phyloP scores from a whole-genome alignment of 371 early-diverging fungal species.

The Sporodiniella umbellata region DNA sequence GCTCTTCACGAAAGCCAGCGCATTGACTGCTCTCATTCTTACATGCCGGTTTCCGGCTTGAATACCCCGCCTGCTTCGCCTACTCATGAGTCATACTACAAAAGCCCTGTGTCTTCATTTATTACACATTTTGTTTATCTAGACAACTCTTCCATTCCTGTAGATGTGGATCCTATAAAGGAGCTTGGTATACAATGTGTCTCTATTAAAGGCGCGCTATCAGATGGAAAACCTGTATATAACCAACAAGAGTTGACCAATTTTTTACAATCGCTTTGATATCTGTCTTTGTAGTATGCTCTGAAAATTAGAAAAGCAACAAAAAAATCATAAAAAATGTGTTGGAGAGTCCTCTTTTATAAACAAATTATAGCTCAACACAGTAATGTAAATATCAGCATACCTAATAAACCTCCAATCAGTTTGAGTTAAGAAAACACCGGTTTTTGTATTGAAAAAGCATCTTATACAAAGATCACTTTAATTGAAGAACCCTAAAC shows the following conservation, averaged over 20 bases:
- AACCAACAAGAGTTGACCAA: not conserved
- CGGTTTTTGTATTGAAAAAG: too few species aligned
- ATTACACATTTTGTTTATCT: conserved; percentile 70
- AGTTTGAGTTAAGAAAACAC: too few species aligned
- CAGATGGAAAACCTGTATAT: conserved; percentile 22
- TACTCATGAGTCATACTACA: conserved; percentile 29
- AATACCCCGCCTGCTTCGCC: conserved; percentile 17
- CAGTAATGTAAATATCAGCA: too few species aligned
- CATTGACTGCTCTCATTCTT: conserved; percentile 44
- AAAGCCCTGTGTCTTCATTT: conserved; percentile 51
- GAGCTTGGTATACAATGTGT: conserved; percentile 64
- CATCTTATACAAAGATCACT: too few species aligned
- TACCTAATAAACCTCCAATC: too few species aligned
- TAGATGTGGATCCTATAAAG: conserved; percentile 59
- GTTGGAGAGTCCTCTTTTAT: too few species aligned
- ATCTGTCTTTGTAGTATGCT: not conserved
- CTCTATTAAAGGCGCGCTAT: conserved; percentile 20
- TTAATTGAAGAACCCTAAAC: too few species aligned
- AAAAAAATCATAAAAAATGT: too few species aligned
- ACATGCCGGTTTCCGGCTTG: conserved; percentile 12
- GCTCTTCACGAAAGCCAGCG: conserved; percentile 58
- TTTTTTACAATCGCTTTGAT: conserved; percentile 13
- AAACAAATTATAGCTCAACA: too few species aligned
- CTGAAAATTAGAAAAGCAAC: not conserved
- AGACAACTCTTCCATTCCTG: conserved; percentile 37